phyloP scores from a whole-genome alignment of 305 asterid species.

The Fraxinus angustifolia region DNA sequence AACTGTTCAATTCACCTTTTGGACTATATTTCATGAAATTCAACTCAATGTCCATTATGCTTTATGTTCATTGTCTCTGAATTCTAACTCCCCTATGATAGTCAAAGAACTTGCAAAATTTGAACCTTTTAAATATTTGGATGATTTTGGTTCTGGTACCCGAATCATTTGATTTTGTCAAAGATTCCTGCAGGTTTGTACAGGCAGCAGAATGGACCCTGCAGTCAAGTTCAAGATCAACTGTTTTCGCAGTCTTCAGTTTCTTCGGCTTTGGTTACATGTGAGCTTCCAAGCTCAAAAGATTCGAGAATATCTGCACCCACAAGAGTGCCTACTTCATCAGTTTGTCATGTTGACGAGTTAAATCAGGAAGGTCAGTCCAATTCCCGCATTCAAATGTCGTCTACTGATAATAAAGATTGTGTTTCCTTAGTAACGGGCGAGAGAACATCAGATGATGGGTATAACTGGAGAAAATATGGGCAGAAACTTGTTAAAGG shows the following conservation, averaged over 20 bases:
- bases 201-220: conserved; percentile 38
- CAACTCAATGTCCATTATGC: neutral
- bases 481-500: conserved; percentile 99
- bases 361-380: conserved; percentile 43
- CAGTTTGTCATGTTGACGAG: conserved; percentile 42
- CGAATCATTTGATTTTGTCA: conserved; percentile 21
- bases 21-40: conserved; percentile 15
- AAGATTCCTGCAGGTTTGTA: conserved; percentile 58
- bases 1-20: neutral
- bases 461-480: conserved; percentile 96
- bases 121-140: conserved; percentile 10
- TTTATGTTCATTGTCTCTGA: neutral
- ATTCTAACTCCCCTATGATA: neutral
- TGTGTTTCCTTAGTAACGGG: conserved; percentile 40
- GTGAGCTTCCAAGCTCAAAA: conserved; percentile 23
- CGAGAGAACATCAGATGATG: conserved; percentile 93
- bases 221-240: conserved; percentile 47
- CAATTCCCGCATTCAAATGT: conserved; percentile 35
- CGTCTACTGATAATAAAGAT: conserved; percentile 61
- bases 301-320: conserved; percentile 33
- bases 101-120: neutral
- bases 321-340: conserved; percentile 32
- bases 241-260: conserved; percentile 41
- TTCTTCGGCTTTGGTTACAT: conserved; percentile 41
- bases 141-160: conserved; percentile 16